Evolutionary conservation across 305 asterid genomes (phyloP).

Genomic region (Fraxinus ornus): DNA sequence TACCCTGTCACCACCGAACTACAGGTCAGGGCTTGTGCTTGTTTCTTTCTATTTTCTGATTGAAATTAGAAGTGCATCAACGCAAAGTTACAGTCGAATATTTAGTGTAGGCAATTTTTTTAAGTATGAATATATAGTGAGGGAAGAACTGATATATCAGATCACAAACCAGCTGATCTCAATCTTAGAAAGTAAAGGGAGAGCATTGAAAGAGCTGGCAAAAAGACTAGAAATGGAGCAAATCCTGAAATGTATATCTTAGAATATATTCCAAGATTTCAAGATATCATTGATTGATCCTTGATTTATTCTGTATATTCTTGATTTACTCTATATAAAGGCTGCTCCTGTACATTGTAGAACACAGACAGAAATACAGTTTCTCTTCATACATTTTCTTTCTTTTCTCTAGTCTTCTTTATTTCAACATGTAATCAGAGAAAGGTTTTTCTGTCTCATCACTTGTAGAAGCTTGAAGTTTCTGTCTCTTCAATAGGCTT

Average conservation of each 20-base stretch:
- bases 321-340: background rate
- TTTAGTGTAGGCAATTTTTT: background rate
- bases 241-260: background rate
- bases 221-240: background rate
- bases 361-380: background rate
- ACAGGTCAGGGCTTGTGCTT: slow-evolving; percentile 37
- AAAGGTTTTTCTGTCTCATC: background rate
- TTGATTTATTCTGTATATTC: background rate
- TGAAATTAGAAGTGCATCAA: background rate
- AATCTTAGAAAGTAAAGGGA: background rate
- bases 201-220: background rate
- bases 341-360: background rate
- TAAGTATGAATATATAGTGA: background rate
- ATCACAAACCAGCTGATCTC: background rate
- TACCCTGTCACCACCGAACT: slow-evolving; percentile 82
- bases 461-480: background rate
- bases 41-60: background rate
- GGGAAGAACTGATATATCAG: background rate
- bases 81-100: background rate
- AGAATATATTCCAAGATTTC: background rate
- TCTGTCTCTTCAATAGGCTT: background rate
- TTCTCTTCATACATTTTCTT: background rate
- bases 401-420: background rate
- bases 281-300: background rate
- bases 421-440: background rate